Evolutionary conservation across 768 basidiomycete genomes (phyloP).

Genomic region (Saitozyma podzolica): DNA sequence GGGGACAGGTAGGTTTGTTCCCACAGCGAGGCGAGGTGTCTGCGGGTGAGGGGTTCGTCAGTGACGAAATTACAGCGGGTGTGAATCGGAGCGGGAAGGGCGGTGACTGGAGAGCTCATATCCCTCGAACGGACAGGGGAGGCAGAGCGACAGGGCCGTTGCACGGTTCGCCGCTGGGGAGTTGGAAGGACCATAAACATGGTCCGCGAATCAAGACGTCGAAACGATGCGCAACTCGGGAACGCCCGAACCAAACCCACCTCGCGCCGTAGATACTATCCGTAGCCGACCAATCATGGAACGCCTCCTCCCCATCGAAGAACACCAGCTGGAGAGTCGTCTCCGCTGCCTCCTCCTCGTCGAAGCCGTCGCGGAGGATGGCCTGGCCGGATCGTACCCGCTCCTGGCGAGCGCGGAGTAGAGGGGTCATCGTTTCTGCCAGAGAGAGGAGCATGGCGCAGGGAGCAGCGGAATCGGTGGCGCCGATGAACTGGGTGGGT

Average conservation of each 20-base stretch:
- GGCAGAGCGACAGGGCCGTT: no score
- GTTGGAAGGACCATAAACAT: no score
- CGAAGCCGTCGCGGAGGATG: constrained; percentile 59
- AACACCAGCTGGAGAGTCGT: constrained; percentile 90
- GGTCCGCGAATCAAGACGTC: no score
- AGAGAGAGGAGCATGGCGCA: constrained; percentile 93
- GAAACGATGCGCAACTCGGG: no score
- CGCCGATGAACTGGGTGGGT: constrained; percentile 80
- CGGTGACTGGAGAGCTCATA: background rate
- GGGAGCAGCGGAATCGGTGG: constrained; percentile 93
- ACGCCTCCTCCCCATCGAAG: constrained; percentile 98
- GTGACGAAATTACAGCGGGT: background rate
- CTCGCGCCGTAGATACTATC: constrained; percentile 96
- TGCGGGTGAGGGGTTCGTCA: constrained; percentile 43
- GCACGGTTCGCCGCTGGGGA: no score
- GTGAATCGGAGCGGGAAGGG: constrained; percentile 1
- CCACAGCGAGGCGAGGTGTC: constrained; percentile 90
- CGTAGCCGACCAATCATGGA: constrained; percentile 77
- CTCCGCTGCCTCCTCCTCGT: constrained; percentile 66
- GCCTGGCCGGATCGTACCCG: constrained; percentile 65
- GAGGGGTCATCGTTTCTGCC: constrained; percentile 72
- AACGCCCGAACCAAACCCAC: constrained; percentile 54
- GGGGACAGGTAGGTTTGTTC: constrained; percentile 62
- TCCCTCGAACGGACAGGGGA: no score
- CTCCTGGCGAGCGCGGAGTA: constrained; percentile 45